Conservation (phyloP, 148 eudicot genomes). For the Fagopyrum homotropicum region DNA sequence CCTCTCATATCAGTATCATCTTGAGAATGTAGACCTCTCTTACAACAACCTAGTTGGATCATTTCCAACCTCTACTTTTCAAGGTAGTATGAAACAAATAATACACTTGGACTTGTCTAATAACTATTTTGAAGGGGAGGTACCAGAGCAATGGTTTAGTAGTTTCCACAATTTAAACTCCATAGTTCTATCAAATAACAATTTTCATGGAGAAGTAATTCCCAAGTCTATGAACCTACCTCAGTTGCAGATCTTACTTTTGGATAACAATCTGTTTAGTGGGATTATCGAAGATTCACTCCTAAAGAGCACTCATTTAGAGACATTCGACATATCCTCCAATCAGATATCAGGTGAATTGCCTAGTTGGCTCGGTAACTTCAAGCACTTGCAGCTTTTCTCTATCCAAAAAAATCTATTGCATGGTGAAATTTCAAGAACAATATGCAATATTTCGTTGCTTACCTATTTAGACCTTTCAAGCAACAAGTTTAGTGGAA, state of each 20-base stretch:
- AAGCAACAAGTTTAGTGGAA: not conserved
- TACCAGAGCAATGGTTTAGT: not conserved
- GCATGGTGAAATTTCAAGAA: not conserved
- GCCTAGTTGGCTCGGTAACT: not conserved
- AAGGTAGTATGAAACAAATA: not conserved
- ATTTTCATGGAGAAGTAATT: not conserved
- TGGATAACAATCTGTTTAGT: not conserved
- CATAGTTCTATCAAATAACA: not conserved
- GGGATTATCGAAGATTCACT: not conserved
- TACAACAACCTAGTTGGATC: not conserved
- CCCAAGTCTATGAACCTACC: not conserved
- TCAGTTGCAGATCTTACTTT: not conserved
- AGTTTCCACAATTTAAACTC: not conserved
- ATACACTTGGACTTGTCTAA: not conserved
- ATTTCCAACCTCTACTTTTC: constrained; percentile 19
- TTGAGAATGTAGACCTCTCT: constrained; percentile 1
- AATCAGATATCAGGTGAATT: not conserved
- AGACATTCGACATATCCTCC: not conserved
- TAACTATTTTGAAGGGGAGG: constrained; percentile 11
- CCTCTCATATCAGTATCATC: not conserved
- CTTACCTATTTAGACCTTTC: not conserved
- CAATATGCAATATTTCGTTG: not conserved
- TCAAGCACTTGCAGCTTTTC: not conserved
- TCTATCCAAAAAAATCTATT: not conserved
- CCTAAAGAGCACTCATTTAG: not conserved